A percentile compares a stretch with the other conserved stretches of the same genome.
phyloP scores from a whole-genome alignment of 2,329 filamentous ascomycete genomes.

The Trichoderma lentiforme region DNA sequence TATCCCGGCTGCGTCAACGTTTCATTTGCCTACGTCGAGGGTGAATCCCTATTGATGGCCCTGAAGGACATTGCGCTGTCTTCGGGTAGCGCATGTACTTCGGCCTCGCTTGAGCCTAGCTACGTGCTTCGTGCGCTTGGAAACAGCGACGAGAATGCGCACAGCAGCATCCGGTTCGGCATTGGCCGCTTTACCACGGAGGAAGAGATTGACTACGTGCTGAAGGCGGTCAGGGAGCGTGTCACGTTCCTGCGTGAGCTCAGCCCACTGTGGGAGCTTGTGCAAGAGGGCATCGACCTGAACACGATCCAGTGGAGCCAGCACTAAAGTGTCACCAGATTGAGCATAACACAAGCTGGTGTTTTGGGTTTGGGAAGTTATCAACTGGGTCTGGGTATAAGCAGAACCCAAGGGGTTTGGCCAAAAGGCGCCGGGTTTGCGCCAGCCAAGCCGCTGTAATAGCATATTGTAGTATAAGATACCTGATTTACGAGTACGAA shows the following conservation, averaged over 20 bases:
- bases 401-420: conserved; percentile 11
- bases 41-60: conserved; percentile 96
- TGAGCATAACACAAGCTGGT: not conserved
- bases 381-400: conserved; percentile 1
- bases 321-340: conserved; percentile 56
- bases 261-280: conserved; percentile 94
- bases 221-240: conserved; percentile 87
- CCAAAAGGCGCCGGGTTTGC: conserved; percentile 19
- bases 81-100: conserved; percentile 95
- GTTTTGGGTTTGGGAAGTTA: not conserved
- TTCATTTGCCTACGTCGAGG: conserved; percentile 97
- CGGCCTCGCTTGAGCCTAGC: conserved; percentile 90
- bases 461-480: conserved; percentile 28
- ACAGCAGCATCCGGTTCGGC: conserved; percentile 96
- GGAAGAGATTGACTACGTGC: conserved; percentile 91
- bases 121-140: conserved; percentile 93
- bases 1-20: conserved; percentile 98
- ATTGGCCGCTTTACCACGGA: conserved; percentile 97
- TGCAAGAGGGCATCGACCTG: conserved; percentile 93
- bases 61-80: conserved; percentile 97
- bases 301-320: conserved; percentile 98
- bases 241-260: conserved; percentile 92
- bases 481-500: conserved; percentile 21
- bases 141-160: conserved; percentile 94
- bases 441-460: conserved; percentile 30